phyloP scores from a whole-genome alignment of 805 yeast species.

The Yarrowia sp. region DNA sequence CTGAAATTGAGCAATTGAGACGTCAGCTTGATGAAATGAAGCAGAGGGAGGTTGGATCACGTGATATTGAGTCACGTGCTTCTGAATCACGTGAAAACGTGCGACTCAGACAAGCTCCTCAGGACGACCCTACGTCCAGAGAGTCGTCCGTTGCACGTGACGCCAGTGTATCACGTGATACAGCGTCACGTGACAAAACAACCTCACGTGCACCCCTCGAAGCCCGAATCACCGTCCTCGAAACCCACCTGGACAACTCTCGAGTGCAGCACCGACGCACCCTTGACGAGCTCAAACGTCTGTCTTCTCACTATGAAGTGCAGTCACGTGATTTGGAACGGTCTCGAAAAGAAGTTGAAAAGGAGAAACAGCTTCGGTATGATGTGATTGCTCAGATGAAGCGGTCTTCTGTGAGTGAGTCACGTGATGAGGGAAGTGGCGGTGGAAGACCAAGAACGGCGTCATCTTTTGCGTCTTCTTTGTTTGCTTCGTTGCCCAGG shows the following conservation, averaged over 20 bases:
- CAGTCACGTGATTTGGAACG: conserved; percentile 2
- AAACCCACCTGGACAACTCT: neutral
- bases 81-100: neutral
- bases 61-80: neutral
- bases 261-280: neutral
- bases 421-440: neutral
- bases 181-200: neutral
- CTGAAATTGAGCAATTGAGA: neutral
- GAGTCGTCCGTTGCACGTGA: no score
- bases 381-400: conserved; percentile 15
- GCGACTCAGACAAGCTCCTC: no score
- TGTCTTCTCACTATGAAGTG: neutral
- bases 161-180: neutral
- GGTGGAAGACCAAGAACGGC: neutral
- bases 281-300: conserved; percentile 7
- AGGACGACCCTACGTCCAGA: no score
- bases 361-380: conserved; percentile 12
- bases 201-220: neutral
- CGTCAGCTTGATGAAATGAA: no score
- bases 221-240: neutral
- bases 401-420: neutral
- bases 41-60: no score
- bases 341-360: conserved; percentile 10
- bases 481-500: neutral
- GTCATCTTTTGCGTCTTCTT: neutral